phyloP scores from a whole-genome alignment of 441 rosid species.

The Pelargonium citronellum region DNA sequence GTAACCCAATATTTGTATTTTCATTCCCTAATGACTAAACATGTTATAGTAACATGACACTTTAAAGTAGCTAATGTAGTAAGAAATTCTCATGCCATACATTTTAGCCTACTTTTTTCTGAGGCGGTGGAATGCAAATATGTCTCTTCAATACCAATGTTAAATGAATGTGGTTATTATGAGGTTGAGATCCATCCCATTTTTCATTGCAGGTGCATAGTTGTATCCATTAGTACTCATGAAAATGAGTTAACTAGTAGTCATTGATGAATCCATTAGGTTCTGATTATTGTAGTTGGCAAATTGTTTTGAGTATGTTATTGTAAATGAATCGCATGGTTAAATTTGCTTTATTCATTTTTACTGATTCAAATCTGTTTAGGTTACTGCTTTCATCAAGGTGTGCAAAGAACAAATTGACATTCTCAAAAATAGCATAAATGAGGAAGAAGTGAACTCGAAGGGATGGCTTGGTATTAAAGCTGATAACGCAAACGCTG shows the following conservation, averaged over 20 bases:
- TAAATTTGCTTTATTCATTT: constrained; percentile 5
- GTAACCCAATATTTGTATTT: neutral
- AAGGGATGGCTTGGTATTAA: constrained; percentile 77
- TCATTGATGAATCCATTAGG: neutral
- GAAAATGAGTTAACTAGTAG: neutral
- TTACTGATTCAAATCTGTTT: constrained; percentile 20
- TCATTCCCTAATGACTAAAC: neutral
- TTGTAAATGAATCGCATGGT: neutral
- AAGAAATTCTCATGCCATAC: neutral
- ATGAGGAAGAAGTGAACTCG: constrained; percentile 55
- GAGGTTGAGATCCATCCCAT: neutral
- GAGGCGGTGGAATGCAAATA: neutral
- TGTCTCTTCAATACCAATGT: neutral
- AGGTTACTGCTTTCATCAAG: constrained; percentile 79
- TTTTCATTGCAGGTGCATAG: neutral
- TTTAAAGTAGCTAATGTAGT: neutral
- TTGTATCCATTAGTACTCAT: neutral
- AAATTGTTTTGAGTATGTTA: neutral
- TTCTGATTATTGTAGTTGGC: neutral
- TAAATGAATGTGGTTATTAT: neutral
- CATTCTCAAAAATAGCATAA: constrained; percentile 65
- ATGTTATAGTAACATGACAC: neutral
- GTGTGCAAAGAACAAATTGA: constrained; percentile 88
- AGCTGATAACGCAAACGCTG: constrained; percentile 54
- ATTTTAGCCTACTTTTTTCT: neutral